Evolutionary conservation across 2,329 filamentous ascomycete genomes (phyloP), one percentile per base, ranked within the genome.

Genomic region (Stromatinia cepivora): DNA sequence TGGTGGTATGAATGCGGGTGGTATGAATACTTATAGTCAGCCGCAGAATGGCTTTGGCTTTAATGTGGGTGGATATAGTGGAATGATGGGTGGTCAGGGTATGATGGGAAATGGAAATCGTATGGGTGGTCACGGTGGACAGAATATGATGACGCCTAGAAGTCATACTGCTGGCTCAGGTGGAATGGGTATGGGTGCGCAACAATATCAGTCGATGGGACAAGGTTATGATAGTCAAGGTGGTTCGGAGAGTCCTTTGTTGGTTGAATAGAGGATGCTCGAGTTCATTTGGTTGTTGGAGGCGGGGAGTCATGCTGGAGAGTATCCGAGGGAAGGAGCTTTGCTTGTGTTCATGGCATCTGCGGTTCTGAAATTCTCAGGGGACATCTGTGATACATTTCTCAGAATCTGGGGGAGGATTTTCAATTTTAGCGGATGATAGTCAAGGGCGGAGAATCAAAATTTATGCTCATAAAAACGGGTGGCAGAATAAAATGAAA

Each of bases 161-260:
- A 42, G 31, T 28, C 46, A 39, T 39, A 31, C 31, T 39, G 34
- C 15, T 13, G 11, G 2, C 10, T 3, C 31, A 1, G 34, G n/a
- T 28, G 62, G n/a, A 7, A 65, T 34, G 36, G 34, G 17, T 11
- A 42, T 65, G 17, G 11, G 17, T 42, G 17, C 36, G 28, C 28
- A 58, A 28, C 39, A 66, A 20, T 56, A 45, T 17, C 9, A 8
- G 5, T 31, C 53, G 3, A 25, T 36, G 13, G 9, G 42, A 28
- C 9, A 63, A 66, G 58, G 45, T 39, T 54, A 57, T 66, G 69
- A 70, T 10, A 69, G 62, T 6, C 69, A 67, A 52, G 73, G 72
- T 7, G 67, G 63, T 13, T 63, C 72, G 5, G 74, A 74, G 17
- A 71, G 71, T 46, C 72, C 73, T n/a, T 45, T 73, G 7, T 70